Base-by-base conservation (phyloP, 768 basidiomycete species). In the Rhodosporidiobolus odoratus region DNA sequence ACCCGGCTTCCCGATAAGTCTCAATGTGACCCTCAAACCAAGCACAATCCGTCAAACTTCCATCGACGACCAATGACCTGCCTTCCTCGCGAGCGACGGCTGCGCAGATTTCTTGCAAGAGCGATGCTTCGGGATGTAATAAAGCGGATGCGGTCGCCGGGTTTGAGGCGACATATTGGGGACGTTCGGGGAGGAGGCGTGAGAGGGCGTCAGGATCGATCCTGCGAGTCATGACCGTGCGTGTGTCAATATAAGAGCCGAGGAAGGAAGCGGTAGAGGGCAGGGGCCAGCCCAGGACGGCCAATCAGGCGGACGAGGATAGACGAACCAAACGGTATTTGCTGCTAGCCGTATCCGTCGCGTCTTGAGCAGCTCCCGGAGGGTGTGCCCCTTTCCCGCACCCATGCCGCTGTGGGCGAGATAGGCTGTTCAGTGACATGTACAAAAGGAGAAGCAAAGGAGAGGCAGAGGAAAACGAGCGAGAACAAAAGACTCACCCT, bases 151-250 rank as follows among this genome's bases (percentile, higher is more conserved):
- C 71, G 15, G 69, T 64, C 21, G 65, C 45, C 3, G 59, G 67
- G 50, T 70, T 41, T 23, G 60, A 34, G 19, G 68, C 4, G 43
- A 78, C 69, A 69, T 78, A 77, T 25, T 74, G 76, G 10, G 72
- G 62, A 13, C 77, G 69, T 66, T 78, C 78, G 38, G 78, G 78
- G 12, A 78, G 65, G 27, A 73, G 65, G 25, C 74, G 74, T 9
- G 78, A 70, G 40, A 78, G 70, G 25, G 71, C 70, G 53, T 78
- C 78, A 27, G 78, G 78, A 66, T 78, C 78, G 48, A 78, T 76
- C 78, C 77, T 78, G 66, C 9, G 23, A 50, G 23, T n/a, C n/a
- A n/a, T n/a, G n/a, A n/a, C n/a, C n/a, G 32, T 17, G 8, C 27
- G 25, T 35, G 19, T 19, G 37, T 16, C 30, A 23, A 57, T 23